Evolutionary conservation across 805 yeast species (phyloP).

Genomic region (Teunomyces panamensis): DNA sequence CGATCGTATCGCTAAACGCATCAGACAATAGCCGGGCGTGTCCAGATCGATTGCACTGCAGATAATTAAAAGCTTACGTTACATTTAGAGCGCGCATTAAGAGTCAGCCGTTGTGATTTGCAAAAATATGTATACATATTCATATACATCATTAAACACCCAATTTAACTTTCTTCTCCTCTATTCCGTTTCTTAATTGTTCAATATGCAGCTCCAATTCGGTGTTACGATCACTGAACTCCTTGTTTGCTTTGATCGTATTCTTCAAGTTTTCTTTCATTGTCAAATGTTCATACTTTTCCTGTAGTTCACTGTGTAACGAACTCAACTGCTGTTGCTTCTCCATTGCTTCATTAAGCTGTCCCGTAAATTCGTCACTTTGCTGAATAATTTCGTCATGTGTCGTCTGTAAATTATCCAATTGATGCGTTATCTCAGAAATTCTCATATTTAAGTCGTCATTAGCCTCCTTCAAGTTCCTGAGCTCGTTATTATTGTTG

Average conservation of each 20-base stretch:
- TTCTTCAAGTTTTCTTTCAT: constrained; percentile 19
- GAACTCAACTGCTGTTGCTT: constrained; percentile 7
- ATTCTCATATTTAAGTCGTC: constrained; percentile 29
- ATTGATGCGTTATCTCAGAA: constrained; percentile 24
- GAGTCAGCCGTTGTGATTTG: too few relatives aligned
- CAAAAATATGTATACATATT: neutral
- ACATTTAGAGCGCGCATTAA: neutral
- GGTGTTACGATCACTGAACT: constrained; percentile 24
- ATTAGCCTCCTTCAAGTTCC: constrained; percentile 36
- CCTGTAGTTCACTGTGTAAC: constrained; percentile 9
- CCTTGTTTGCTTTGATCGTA: constrained; percentile 33
- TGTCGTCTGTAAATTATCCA: constrained; percentile 29
- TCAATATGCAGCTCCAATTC: constrained; percentile 33
- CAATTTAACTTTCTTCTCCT: constrained; percentile 25
- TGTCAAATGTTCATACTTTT: constrained; percentile 13
- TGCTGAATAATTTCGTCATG: constrained; percentile 37
- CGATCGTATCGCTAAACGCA: neutral
- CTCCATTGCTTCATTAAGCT: constrained; percentile 7
- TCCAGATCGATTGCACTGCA: neutral
- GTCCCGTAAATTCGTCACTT: constrained; percentile 23
- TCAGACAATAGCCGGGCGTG: neutral
- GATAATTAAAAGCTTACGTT: neutral
- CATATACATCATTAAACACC: constrained; percentile 9
- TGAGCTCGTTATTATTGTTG: constrained; percentile 35
- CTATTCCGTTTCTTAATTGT: constrained; percentile 21